Evolutionary conservation across 2,329 filamentous ascomycete species (phyloP), one percentile per base, ranked within the genome.

Genomic region (Neofusicoccum cordaticola): DNA sequence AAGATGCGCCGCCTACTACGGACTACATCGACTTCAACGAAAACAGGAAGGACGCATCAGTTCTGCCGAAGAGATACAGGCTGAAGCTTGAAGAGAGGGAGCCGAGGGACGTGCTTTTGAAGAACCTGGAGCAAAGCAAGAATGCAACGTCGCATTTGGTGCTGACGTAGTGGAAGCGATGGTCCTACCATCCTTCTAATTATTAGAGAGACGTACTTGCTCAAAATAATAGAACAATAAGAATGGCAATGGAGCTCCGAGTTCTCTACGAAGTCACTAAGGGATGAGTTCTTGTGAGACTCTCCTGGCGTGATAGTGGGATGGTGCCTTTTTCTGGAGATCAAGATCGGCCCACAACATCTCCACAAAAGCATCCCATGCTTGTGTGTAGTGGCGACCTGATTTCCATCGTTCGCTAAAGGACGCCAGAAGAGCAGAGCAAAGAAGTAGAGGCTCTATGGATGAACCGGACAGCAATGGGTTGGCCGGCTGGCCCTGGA

Each of bases 11-110:
- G 19, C 62, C 62, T 12, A 58, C 52, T 3, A 39, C 44, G 9
- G 62, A 64, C 9, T 64, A 64, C 35, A 58, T 64, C 19, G 62
- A 50, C 42, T 64, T 64, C 52, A 64, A 64, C 44, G 62, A 64
- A 34, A 64, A 64, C 17, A 35, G 51, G 19, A 56, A 48, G 52
- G 62, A 48, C 17, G 62, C 62, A 3, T 57, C 62, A 12, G 62
- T 64, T 2, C 15, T 64, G 9, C 62, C 62, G 19, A 64, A 64
- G 37, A 64, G 51, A 37, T 64, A 34, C 11, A 58, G 35, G 35
- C 9, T 64, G 6, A 58, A 42, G 12, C 34, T 64, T 27, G 52
- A 58, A 19, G 62, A 64, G 37, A 50, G 62, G 15, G 41, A 48
- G 19, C 62, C 62, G 9, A 64, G 62, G 27, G 62, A 64, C 13